Evolutionary conservation across 1,284 basidiomycete species (phyloP), one percentile per base, ranked within the genome.

Genomic region (Takashimella tepidaria): DNA sequence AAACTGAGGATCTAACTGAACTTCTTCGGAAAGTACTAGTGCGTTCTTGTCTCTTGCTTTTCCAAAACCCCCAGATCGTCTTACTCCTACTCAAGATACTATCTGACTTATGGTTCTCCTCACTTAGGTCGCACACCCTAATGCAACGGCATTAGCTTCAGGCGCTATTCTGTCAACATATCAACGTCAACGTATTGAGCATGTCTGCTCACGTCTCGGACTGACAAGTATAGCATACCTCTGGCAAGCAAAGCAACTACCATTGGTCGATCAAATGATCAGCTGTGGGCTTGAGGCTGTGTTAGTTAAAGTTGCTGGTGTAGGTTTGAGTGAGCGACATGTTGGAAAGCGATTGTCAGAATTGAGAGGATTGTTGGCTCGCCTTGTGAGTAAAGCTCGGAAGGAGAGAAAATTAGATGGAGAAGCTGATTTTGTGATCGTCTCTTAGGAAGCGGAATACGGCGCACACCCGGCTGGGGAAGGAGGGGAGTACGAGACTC

Each of bases 151-250:
- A 11, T 87, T 98, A 13, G 89, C 92, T 4, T 92, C 93, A 6
- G 96, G 96, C 2, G 95, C 96, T 1, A 98, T 99, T 55, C 81
- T 98, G 25, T 98, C 93, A 20, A 97, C 92, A 70, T 99, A 99
- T 69, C 96, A 99, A 68, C 83, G 96, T 19, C 85, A 98, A 19
- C 83, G 96, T 48, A 93, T 99, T 13, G 96, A 99, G 76, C 93
- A 98, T 81, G 93, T 98, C 84, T 93, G 90, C 68, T 81, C 82
- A 13, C 82, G 93, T n/a, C 80, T 98, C 12, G 81, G 81, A 1
- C 75, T 98, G 8, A 88, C 85, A 0, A 83, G 91, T 1, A 79
- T 99, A 24, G 85, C 86, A 45, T 98, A 89, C 68, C 83, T 99
- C 3, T 99, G 96, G 96, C 92, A 97, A 76, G 80, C 91, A 61